Base-by-base conservation (phyloP, 163 green algal species). In the Prototheca wickerhamii region DNA sequence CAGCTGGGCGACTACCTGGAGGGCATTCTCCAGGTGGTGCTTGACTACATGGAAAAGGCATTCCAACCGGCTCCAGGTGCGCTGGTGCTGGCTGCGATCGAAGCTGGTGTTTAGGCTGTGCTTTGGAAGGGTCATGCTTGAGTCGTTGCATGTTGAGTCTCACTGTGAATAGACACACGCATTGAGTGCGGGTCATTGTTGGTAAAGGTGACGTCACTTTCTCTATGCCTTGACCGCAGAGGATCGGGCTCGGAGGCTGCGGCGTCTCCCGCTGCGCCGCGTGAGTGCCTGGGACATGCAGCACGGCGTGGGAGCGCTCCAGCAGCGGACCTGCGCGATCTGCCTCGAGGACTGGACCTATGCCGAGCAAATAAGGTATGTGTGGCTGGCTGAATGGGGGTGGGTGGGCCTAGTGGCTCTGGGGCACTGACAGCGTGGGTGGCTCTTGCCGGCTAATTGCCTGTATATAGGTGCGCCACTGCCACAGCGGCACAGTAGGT, bases 1-100 rank as follows among this genome's bases (percentile, higher is more conserved):
- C 58, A 70, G 64, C 69, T 75, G 42, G 69, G 69, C 23, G 69
- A 75, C 64, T 70, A 62, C 23, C 29, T 75, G 43, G 69, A 75
- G 56, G 62, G 26, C 0, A 23, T 75, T 42, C 37, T 75, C 29
- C 64, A 71, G 53, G 31, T 40, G 0, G 61, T 64, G 0, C 37
- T 71, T 15, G 69, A 70, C 42, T 50, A 56, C n/a, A 30, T 75
- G 25, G 69, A 75, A 52, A 49, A 58, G 6, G 51, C 68, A 25
- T 71, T 75, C 32, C 52, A 63, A 42, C 35, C 67, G 40, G 61
- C 58, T 6, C 55, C 40, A 20, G 52, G 6, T 21, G 60, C 59
- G 57, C 67, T 51, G 10, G 10, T 23, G 12, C 40, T 49, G 50
- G 23, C 10, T 17, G 21, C 8, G 23, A 28, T 57, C 21, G 12